phyloP scores from a whole-genome alignment of 1,284 basidiomycete genomes.

The Limonomyces culmigenus region DNA sequence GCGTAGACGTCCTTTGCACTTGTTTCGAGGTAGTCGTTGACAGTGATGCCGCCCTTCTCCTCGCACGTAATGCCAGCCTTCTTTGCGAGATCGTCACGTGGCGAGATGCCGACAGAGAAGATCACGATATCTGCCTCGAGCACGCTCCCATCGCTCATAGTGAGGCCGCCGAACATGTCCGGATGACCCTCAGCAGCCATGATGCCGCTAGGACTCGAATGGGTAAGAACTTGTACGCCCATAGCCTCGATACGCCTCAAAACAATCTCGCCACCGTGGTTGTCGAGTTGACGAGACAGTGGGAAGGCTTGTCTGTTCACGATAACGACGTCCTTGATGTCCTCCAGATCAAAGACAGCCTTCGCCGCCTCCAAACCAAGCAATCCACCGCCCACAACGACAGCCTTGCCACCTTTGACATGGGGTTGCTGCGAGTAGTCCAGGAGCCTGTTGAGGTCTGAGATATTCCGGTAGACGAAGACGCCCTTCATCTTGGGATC shows the following conservation, averaged over 20 bases:
- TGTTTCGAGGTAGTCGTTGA: slow-evolving; percentile 41
- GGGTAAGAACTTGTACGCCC: slow-evolving; percentile 44
- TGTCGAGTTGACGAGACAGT: slow-evolving; percentile 56
- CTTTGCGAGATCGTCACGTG: slow-evolving; percentile 51
- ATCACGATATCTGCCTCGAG: slow-evolving; percentile 36
- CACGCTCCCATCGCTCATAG: slow-evolving; percentile 25
- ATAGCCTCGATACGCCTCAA: slow-evolving; percentile 47
- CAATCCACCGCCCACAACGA: slow-evolving; percentile 58
- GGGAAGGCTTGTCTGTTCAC: slow-evolving; percentile 47
- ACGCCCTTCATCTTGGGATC: slow-evolving; percentile 30
- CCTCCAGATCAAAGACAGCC: slow-evolving; percentile 44
- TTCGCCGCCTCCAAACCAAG: slow-evolving; percentile 65
- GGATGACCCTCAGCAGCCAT: slow-evolving; percentile 19
- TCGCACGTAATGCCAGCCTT: slow-evolving; percentile 30
- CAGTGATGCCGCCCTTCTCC: slow-evolving; percentile 36
- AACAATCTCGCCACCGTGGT: slow-evolving; percentile 53
- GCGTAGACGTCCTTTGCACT: slow-evolving; percentile 47
- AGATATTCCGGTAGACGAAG: slow-evolving; percentile 61
- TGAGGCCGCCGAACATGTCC: slow-evolving; percentile 27
- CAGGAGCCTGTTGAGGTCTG: slow-evolving; percentile 46
- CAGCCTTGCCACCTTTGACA: slow-evolving; percentile 23
- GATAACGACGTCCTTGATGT: slow-evolving; percentile 28
- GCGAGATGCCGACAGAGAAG: slow-evolving; percentile 52
- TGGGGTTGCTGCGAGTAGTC: slow-evolving; percentile 29
- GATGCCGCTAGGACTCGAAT: slow-evolving; percentile 26